Conservation (phyloP, 306 rosid species). For the Prunus armeniaca region DNA sequence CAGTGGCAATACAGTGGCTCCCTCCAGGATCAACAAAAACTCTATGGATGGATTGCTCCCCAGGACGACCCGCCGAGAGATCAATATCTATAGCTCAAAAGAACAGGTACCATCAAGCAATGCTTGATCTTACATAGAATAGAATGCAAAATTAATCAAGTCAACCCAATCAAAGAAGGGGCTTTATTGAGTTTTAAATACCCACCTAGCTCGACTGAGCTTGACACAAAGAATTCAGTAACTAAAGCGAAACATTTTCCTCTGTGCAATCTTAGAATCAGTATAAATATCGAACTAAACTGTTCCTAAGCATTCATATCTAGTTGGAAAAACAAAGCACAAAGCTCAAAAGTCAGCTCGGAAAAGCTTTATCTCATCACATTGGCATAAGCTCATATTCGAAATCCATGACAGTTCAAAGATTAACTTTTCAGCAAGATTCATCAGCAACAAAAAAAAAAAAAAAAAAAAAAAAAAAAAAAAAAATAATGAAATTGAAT, state of each 20-base stretch:
- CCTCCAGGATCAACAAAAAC: conserved; percentile 97
- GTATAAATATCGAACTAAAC: not conserved
- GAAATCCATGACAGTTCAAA: not conserved
- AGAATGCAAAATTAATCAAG: not conserved
- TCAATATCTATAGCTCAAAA: conserved; percentile 64
- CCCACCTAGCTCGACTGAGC: not conserved
- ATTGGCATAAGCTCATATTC: not conserved
- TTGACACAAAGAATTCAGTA: not conserved
- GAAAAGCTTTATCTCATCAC: not conserved
- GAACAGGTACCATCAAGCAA: conserved; percentile 23
- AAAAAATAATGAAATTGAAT: not conserved
- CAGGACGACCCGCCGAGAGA: conserved; percentile 83
- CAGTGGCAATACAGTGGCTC: conserved; percentile 84
- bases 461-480: no score
- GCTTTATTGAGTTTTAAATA: not conserved
- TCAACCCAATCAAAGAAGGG: not conserved
- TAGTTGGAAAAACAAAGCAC: not conserved
- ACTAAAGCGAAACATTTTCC: not conserved
- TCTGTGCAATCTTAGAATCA: not conserved
- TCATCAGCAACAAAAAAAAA: no score
- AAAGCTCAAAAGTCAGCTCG: not conserved
- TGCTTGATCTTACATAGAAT: not conserved
- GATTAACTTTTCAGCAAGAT: not conserved
- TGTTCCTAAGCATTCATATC: not conserved
- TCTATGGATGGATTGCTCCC: conserved; percentile 93